Conservation (phyloP, 352 stramenopile genomes). For the Phytopythium mirpurense region DNA sequence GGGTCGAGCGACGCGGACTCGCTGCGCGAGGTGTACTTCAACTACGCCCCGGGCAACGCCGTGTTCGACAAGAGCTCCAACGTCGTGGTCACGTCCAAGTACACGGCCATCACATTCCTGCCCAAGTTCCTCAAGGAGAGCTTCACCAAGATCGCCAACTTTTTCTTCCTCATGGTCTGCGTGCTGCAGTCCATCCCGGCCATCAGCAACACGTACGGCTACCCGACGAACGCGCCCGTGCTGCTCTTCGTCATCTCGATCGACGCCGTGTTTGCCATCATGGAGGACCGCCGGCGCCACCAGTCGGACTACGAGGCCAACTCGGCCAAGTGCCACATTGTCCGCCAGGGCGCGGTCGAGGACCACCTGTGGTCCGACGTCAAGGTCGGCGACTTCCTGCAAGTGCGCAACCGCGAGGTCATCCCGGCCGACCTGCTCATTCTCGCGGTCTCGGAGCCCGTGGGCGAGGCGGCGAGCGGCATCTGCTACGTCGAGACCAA, state of each 20-base stretch:
- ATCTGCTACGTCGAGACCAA: slow-evolving; percentile 91
- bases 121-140: slow-evolving; percentile 87
- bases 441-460: slow-evolving; percentile 66
- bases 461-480: slow-evolving; percentile 57
- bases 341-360: slow-evolving; percentile 62
- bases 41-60: slow-evolving; percentile 60
- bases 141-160: slow-evolving; percentile 89
- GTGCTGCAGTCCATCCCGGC: slow-evolving; percentile 81
- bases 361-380: slow-evolving; percentile 77
- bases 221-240: slow-evolving; percentile 70
- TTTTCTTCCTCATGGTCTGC: slow-evolving; percentile 92
- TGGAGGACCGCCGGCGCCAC: slow-evolving; percentile 83
- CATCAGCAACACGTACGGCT: slow-evolving; percentile 81
- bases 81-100: slow-evolving; percentile 89
- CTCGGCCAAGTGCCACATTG: slow-evolving; percentile 57
- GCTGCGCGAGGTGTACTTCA: slow-evolving; percentile 68
- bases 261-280: slow-evolving; percentile 84
- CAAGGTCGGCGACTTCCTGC: slow-evolving; percentile 81
- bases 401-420: slow-evolving; percentile 76
- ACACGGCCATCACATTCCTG: slow-evolving; percentile 81
- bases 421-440: slow-evolving; percentile 85
- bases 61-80: slow-evolving; percentile 73
- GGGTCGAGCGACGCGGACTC: slow-evolving; percentile 8
- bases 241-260: slow-evolving; percentile 90
- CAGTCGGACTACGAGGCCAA: slow-evolving; percentile 82